phyloP scores from a whole-genome alignment of 169 alveolate genomes.

The Perkinsus chesapeaki region DNA sequence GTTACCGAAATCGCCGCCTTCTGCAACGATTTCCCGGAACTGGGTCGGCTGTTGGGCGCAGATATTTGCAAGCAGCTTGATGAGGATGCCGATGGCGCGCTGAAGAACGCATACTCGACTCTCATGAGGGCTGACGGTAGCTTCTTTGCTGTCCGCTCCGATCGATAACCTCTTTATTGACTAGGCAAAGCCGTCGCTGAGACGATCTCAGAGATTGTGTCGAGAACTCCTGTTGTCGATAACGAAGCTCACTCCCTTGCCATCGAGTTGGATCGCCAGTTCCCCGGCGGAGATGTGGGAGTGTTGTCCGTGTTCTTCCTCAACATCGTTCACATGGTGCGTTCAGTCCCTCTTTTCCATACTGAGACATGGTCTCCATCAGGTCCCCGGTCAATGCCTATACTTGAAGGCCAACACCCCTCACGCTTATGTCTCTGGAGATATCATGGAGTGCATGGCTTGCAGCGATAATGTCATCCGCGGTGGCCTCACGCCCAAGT shows the following conservation, averaged over 20 bases:
- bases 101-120: neutral
- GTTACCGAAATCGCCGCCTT: neutral
- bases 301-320: constrained; percentile 24
- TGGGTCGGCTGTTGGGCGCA: neutral
- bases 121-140: neutral
- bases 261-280: neutral
- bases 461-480: constrained; percentile 85
- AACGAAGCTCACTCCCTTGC: neutral
- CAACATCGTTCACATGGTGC: constrained; percentile 10
- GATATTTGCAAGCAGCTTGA: neutral
- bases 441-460: constrained; percentile 84
- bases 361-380: neutral
- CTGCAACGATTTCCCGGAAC: neutral
- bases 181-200: neutral
- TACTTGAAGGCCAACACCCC: constrained; percentile 70
- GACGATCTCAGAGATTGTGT: neutral
- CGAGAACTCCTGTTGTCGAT: neutral
- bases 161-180: neutral
- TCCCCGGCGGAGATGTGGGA: constrained; percentile 22
- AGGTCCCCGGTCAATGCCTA: constrained; percentile 59
- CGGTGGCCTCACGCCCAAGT: constrained; percentile 86
- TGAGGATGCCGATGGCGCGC: neutral
- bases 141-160: neutral
- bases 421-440: constrained; percentile 84
- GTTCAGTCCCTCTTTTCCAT: too few species aligned